Percentiles rank a stretch among this genome's conserved stretches.
Evolutionary conservation across 257 asterid genomes (phyloP).

Genomic region (Cruciata laevipes): DNA sequence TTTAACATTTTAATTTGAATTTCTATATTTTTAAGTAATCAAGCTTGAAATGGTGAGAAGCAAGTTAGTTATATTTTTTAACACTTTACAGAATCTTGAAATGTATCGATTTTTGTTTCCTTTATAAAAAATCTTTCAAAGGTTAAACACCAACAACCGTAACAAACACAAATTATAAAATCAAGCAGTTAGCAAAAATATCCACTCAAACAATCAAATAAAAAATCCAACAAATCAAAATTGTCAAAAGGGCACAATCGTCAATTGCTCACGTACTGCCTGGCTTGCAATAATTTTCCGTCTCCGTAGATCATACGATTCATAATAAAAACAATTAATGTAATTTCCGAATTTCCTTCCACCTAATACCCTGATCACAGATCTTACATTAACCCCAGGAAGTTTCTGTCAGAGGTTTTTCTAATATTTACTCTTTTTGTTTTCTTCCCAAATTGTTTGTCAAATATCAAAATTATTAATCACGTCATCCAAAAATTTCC

Average conservation of each 20-base stretch:
- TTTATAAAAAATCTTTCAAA: no score
- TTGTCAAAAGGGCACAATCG: constrained; percentile 23
- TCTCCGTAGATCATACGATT: constrained; percentile 15
- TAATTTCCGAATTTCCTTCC: constrained; percentile 6
- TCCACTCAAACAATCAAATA: no score
- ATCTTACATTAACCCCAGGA: constrained; percentile 39
- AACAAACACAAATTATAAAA: neutral
- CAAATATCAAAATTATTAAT: neutral
- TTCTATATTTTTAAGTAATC: no score
- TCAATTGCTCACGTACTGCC: constrained; percentile 6
- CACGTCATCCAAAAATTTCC: neutral
- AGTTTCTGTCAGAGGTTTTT: constrained; percentile 33
- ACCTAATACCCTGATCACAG: constrained; percentile 47
- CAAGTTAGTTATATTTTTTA: no score
- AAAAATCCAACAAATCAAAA: no score
- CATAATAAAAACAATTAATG: constrained; percentile 3
- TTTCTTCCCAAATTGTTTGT: constrained; percentile 8
- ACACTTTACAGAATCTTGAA: no score
- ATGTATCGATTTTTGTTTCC: no score
- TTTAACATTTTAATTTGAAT: no score
- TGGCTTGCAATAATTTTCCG: neutral
- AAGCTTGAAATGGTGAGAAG: no score
- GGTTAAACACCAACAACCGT: no score
- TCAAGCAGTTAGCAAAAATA: neutral
- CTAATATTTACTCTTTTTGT: constrained; percentile 13